Evolutionary conservation across 2,329 filamentous ascomycete species (phyloP).

Genomic region (Alternaria atra): DNA sequence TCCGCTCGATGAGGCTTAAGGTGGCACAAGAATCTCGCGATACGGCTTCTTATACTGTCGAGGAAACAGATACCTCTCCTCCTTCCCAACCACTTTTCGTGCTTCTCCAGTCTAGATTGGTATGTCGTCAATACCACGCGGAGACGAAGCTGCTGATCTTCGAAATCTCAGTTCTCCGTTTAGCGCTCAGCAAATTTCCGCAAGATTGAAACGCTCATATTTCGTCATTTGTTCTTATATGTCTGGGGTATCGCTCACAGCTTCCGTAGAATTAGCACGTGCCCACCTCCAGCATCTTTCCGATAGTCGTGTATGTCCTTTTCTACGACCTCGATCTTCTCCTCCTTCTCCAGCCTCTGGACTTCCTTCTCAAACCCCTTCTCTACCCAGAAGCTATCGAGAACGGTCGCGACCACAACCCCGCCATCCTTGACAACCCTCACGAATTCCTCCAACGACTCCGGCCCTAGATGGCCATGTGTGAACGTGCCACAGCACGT

Average conservation of each 20-base stretch:
- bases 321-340: constrained; percentile 50
- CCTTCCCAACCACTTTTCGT: not conserved
- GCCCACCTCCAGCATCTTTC: constrained; percentile 33
- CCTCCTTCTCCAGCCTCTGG: constrained; percentile 47
- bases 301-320: constrained; percentile 44
- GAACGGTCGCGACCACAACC: constrained; percentile 61
- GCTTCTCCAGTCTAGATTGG: not conserved
- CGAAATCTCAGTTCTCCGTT: not conserved
- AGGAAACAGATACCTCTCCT: not conserved
- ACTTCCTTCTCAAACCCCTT: constrained; percentile 60
- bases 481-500: constrained; percentile 66
- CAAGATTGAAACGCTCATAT: too few species aligned
- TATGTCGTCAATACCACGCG: not conserved
- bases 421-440: constrained; percentile 59
- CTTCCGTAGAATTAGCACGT: constrained; percentile 17
- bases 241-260: constrained; percentile 2
- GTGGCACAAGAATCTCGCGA: too few species aligned
- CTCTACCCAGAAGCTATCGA: constrained; percentile 60
- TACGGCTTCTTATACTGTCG: too few species aligned
- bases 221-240: too few species aligned
- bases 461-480: constrained; percentile 63
- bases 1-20: too few species aligned
- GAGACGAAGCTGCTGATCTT: not conserved
- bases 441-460: constrained; percentile 59
- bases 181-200: too few species aligned